Evolutionary conservation across 257 asterid genomes (phyloP), one percentile per base, ranked within the genome.

Genomic region (Fraxinus excelsior): DNA sequence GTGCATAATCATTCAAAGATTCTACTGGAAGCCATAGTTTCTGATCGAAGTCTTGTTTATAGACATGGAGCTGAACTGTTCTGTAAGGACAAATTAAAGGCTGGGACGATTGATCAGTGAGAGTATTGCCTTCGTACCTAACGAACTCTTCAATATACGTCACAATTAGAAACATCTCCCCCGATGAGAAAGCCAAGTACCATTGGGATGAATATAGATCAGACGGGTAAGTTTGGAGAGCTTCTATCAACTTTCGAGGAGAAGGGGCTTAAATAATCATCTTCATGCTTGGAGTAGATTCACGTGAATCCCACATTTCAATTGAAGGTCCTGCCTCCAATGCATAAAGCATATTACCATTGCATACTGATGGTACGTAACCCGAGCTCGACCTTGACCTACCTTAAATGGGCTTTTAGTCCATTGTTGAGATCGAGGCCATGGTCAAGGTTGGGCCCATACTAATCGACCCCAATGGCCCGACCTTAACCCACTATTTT

Each of bases 91-190:
- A 85, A 2, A 78, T 16, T 40, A 78, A 2, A 0, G 79, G 71
- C 44, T 72, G 71, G 0, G 78, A 28, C 0, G 67, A 49, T 0
- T 56, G 35, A 29, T 74, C 82, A 42, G 67, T 79, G 49, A 21
- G 72, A 5, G 84, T 77, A 23, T 86, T 89, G 1, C 26, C 87
- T n/a, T 74, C 76, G 21, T 31, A 5, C 74, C 67, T 74, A 7
- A 87, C 87, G 13, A 42, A 85, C 40, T 85, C 85, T 0, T 85
- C 90, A 1, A 87, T 74, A 64, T 78, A 77, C 80, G 90, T 80
- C 31, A 76, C 80, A 3, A 76, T 75, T 6, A 81, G 7, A 66
- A 73, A 64, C 11, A 84, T 56, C 4, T 80, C 73, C 0, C 75
- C 80, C 0, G 3, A 10, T 0, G 82, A 83, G 19, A 76, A 18